A percentile compares a stretch with the other conserved stretches of the same genome.
Evolutionary conservation across 345 rosid species (phyloP).

Genomic region (Hypericum androsaemum): DNA sequence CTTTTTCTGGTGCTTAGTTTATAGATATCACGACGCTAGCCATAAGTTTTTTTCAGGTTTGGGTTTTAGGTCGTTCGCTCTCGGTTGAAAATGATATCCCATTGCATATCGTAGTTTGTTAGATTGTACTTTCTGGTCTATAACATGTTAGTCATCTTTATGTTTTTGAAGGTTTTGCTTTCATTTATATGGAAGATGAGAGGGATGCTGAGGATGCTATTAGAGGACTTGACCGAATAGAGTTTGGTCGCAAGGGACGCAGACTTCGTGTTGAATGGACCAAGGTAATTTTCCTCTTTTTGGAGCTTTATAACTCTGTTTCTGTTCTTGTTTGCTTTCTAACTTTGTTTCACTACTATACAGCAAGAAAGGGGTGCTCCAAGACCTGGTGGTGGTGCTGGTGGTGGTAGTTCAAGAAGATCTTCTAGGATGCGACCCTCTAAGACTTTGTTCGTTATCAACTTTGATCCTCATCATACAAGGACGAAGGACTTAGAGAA

Average conservation of each 20-base stretch:
- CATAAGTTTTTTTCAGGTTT: conserved; percentile 22
- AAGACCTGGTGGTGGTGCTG: conserved; percentile 28
- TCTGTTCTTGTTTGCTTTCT: neutral
- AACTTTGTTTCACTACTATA: conserved; percentile 8
- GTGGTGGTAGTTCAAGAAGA: conserved; percentile 40
- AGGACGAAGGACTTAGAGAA: conserved; percentile 87
- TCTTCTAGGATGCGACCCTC: conserved; percentile 62
- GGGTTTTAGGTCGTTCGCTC: conserved; percentile 22
- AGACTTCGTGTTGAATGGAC: conserved; percentile 98
- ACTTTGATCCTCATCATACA: conserved; percentile 73
- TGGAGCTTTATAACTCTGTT: neutral
- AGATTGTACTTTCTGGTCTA: neutral
- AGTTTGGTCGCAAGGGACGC: conserved; percentile 85
- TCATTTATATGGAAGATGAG: conserved; percentile 92
- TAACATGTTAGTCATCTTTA: neutral
- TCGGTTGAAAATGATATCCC: conserved; percentile 18
- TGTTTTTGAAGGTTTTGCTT: conserved; percentile 62
- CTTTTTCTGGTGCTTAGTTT: conserved; percentile 61
- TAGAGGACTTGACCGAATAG: conserved; percentile 69
- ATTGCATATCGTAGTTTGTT: neutral
- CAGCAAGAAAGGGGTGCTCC: conserved; percentile 71
- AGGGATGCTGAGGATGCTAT: conserved; percentile 99
- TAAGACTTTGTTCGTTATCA: conserved; percentile 87
- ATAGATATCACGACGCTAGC: conserved; percentile 42
- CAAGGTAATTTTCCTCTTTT: conserved; percentile 35